Conservation (phyloP, 176 grass and related monocot species). For the Musa troglodytarum region DNA sequence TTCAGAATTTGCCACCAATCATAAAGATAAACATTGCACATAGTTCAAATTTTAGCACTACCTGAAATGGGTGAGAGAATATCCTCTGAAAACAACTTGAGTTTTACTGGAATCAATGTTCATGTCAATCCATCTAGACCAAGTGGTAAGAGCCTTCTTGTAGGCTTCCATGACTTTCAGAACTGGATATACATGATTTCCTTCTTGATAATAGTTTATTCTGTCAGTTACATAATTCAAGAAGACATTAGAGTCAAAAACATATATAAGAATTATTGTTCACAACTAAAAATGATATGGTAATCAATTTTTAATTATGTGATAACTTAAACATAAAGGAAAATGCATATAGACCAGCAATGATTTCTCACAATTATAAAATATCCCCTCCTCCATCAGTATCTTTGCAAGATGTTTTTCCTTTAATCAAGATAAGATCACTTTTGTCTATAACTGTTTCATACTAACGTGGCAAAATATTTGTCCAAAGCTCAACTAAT, state of each 20-base stretch:
- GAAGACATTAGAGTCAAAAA: neutral
- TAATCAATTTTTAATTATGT: too few relatives aligned
- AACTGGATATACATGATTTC: constrained; percentile 45
- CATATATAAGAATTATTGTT: neutral
- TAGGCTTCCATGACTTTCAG: constrained; percentile 72
- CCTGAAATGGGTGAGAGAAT: constrained; percentile 75
- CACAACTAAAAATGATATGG: too few relatives aligned
- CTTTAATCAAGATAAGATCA: neutral
- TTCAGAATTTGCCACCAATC: neutral
- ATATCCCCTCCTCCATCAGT: neutral
- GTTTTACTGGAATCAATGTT: constrained; percentile 63
- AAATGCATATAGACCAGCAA: neutral
- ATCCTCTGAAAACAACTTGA: constrained; percentile 82
- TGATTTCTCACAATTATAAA: neutral
- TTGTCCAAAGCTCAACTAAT: too few relatives aligned
- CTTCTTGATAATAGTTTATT: constrained; percentile 85
- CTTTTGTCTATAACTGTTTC: too few relatives aligned
- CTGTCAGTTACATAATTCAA: constrained; percentile 22
- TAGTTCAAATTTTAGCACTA: constrained; percentile 8
- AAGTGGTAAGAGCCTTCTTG: constrained; percentile 63
- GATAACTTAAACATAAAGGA: neutral
- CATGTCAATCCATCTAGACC: constrained; percentile 73
- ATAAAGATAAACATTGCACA: neutral
- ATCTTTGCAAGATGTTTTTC: neutral
- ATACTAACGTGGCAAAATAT: too few relatives aligned